Evolutionary conservation across 495 filamentous ascomycete genomes (phyloP), one percentile per base, ranked within the genome.

Genomic region (Penicillium tannophilum): DNA sequence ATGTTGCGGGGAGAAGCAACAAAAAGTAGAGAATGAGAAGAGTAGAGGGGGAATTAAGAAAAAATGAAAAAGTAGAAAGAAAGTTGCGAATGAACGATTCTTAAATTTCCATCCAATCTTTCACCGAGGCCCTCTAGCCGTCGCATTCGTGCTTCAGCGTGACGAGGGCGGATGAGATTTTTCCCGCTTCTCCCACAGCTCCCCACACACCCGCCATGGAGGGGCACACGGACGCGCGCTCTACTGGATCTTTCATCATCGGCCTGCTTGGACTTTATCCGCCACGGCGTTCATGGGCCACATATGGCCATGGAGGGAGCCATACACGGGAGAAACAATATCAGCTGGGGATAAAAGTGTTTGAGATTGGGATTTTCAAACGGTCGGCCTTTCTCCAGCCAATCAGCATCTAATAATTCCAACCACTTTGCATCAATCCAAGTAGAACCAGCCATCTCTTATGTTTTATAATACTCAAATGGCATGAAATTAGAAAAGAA

Each of bases 111-210:
- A 19, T 28, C 28, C 31, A 26, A 16, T 8, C 33, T 52, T 9
- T n/a, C 52, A 48, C 59, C 58, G 61, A 62, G 52, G 30, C 28
- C 55, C 53, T 39, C 43, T 43, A 55, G 58, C 66, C 63, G 56
- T 62, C 17, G 30, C 50, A 36, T 54, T 52, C 26, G 8, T 30
- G 52, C 23, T 31, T 60, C 56, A 50, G 17, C 20, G 50, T 56
- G 43, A 61, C 36, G 24, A 57, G 24, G 52, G 56, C 67, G 67
- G 67, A 47, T 55, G 58, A 69, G 60, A 59, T 58, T 56, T 67
- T 67, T 67, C 41, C 66, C 66, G 64, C 63, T 55, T 55, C 55
- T 66, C 66, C 66, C 66, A 68, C 66, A 63, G 24, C 58, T 68
- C 63, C 67, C 67, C 67, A 67, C 67, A 69, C 39, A 9, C 9